Base-by-base conservation (phyloP, 441 rosid genomes). In the Mallotus japonicus region DNA sequence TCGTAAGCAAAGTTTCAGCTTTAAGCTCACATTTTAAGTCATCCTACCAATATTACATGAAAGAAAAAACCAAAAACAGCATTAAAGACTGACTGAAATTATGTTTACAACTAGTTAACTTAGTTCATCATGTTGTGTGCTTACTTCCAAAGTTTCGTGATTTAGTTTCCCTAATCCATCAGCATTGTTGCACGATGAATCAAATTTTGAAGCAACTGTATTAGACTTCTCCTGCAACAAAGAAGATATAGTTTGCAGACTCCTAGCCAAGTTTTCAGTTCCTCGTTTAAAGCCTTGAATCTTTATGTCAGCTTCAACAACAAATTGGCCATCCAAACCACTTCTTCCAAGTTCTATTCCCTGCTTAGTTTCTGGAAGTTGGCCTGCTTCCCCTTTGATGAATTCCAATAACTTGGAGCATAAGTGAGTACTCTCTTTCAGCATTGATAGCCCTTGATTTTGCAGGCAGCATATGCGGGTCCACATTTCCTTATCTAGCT, bases 261-360 rank as follows among this genome's bases (percentile, higher is more conserved):
- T 92, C 85, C 87, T 87, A 54, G 81, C 78, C 68, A 95, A 79
- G 88, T 81, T 90, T 80, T 95, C 97, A 53, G 73, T 76, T 83
- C 88, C 89, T 54, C 85, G 89, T 80, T 81, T 93, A 64, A 91
- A 77, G 53, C 97, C 88, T 76, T 85, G 92, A 76, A 87, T 75
- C 81, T 88, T 93, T 69, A 86, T 75, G 65, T 92, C 98, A 69
- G 87, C 85, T 78, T 90, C 97, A 73, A 92, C 79, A 75, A 92
- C 28, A 82, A 90, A 89, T 72, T 90, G 97, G 65, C 84, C 90
- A 75, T 84, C 90, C 57, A 89, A 82, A 60, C 90, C 92, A 47
- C 76, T 78, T 67, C 78, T 79, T 53, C 61, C 62, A 42, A 73
- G 76, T 59, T 79, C 80, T 12, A 75, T 16, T 14, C 84, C 85